Conservation (phyloP, 495 filamentous ascomycete genomes). For the Aspergillus baeticus region DNA sequence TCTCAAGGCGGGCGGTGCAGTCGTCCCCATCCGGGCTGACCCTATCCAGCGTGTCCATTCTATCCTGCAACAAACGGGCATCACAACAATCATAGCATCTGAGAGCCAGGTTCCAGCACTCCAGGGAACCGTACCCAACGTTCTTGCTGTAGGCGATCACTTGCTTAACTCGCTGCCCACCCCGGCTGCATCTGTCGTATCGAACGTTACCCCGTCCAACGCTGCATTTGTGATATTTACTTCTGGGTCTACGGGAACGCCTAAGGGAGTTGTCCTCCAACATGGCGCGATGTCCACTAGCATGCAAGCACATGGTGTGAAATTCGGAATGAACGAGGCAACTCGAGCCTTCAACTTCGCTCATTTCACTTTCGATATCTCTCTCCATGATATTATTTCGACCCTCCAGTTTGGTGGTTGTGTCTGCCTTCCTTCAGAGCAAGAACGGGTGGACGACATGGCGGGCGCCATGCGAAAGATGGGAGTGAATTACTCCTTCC, state of each 20-base stretch:
- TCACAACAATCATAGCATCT: slow-evolving; percentile 27
- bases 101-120: slow-evolving; percentile 1
- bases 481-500: slow-evolving; percentile 26
- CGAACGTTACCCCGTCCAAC: background rate
- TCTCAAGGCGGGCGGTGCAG: slow-evolving; percentile 35
- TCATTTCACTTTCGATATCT: slow-evolving; percentile 40
- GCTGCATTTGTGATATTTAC: slow-evolving; percentile 31
- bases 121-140: background rate
- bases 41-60: slow-evolving; percentile 25
- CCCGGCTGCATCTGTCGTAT: background rate
- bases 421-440: slow-evolving; percentile 27
- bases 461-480: slow-evolving; percentile 26
- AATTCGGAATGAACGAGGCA: slow-evolving; percentile 20
- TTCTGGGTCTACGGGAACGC: slow-evolving; percentile 36
- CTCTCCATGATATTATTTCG: slow-evolving; percentile 38
- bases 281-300: slow-evolving; percentile 36
- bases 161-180: background rate
- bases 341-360: slow-evolving; percentile 44
- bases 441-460: slow-evolving; percentile 27
- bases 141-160: slow-evolving; percentile 2
- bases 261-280: slow-evolving; percentile 44
- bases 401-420: slow-evolving; percentile 37
- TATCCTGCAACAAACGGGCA: slow-evolving; percentile 28
- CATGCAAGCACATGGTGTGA: slow-evolving; percentile 14
- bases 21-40: slow-evolving; percentile 20